Percentiles rank a stretch among this genome's conserved stretches.
These are phyloP conservation scores for Brassica napus DNA, from an alignment of 345 rosid species.

Conservation along the genomic window DNA sequence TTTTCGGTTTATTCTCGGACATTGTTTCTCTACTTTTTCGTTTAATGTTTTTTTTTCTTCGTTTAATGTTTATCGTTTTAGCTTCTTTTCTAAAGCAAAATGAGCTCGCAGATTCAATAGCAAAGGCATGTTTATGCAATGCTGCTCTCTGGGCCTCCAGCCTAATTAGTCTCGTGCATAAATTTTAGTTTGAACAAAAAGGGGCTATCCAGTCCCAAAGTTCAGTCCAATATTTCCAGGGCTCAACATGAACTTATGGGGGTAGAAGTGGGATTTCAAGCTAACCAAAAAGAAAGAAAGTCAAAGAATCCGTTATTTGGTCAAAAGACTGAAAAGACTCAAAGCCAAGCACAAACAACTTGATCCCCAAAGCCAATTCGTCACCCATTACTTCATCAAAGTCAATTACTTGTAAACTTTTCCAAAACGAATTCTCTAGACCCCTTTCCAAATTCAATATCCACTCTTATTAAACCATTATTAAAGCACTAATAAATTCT, in stretches of 20 bases:
- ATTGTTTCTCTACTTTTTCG: too few relatives aligned
- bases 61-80: too few relatives aligned
- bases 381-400: neutral
- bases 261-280: neutral
- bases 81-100: too few relatives aligned
- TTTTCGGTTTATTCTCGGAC: too few relatives aligned
- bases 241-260: neutral
- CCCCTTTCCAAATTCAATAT: neutral
- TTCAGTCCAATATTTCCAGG: neutral
- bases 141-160: too few relatives aligned
- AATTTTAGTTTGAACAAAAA: too few relatives aligned
- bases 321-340: neutral
- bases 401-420: slow-evolving; percentile 1
- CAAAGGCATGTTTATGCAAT: too few relatives aligned
- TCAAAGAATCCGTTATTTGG: neutral
- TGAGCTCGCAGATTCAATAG: too few relatives aligned
- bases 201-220: neutral
- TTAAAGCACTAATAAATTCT: neutral
- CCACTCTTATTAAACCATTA: neutral
- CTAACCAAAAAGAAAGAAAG: neutral
- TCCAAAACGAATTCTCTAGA: neutral
- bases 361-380: neutral
- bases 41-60: too few relatives aligned
- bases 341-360: neutral
- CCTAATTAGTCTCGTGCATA: too few relatives aligned